phyloP scores from a whole-genome alignment of 768 basidiomycete species.

The Nidularia pulvinata region DNA sequence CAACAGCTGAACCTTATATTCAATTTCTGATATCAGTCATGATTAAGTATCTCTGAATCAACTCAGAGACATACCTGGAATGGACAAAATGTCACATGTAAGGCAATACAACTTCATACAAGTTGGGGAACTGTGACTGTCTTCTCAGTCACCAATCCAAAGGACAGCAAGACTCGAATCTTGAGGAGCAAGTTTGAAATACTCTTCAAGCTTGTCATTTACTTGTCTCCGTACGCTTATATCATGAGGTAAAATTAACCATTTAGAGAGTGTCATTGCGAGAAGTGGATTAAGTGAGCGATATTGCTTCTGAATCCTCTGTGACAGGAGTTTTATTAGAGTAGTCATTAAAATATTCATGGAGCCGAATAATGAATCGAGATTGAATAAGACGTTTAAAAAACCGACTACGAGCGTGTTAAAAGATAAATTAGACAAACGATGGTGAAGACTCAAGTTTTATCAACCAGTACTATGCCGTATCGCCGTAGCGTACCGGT shows the following conservation, averaged over 20 bases:
- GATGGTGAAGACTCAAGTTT: too few relatives aligned
- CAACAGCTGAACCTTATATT: background rate
- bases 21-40: background rate
- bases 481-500: too few relatives aligned
- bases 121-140: background rate
- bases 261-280: constrained; percentile 1
- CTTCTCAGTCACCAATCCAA: background rate
- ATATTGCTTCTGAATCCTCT: background rate
- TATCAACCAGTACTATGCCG: too few relatives aligned
- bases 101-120: background rate
- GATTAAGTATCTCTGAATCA: background rate
- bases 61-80: background rate
- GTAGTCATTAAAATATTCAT: background rate
- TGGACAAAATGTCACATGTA: too few relatives aligned
- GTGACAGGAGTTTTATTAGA: background rate
- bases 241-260: constrained; percentile 12
- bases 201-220: constrained; percentile 11
- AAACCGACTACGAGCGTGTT: too few relatives aligned
- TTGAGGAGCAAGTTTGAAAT: constrained; percentile 8
- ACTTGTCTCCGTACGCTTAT: background rate
- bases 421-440: too few relatives aligned
- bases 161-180: background rate
- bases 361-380: too few relatives aligned
- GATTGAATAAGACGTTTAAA: too few relatives aligned
- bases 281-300: background rate